Base-by-base conservation (phyloP, 2,329 filamentous ascomycete species). In the Dryadomyces quercivorus region DNA sequence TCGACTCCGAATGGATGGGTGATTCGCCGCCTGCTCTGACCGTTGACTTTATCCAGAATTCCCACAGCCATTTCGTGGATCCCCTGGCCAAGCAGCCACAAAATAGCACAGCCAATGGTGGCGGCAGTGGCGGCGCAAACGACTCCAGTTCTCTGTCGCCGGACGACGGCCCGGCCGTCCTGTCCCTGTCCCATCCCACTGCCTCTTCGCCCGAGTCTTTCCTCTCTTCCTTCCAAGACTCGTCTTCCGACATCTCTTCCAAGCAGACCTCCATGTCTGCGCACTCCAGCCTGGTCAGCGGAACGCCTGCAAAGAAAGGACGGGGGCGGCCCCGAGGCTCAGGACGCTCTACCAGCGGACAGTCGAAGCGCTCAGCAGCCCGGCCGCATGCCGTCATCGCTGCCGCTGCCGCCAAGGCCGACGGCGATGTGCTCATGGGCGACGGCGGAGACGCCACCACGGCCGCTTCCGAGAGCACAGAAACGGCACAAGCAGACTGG, bases 181-280 rank as follows among this genome's bases (percentile, higher is more conserved):
- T 56, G 10, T 58, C 56, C 15, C 51, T 56, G 10, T 58, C 58
- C 3, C 58, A 56, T 12, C 31, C 53, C 13, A 21, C 56, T 2
- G 51, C 45, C n/a, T 59, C 63, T 0, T 58, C 60, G 3, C 60
- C 60, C 36, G 62, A 62, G 12, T 63, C 62, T 2, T 52, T 55
- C 5, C 59, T 63, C 20, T 64, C 63, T 2, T 58, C 61, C 5
- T 74, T 71, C 51, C 70, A 70, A 55, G 75, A 78, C 61, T 76
- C 74, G 3, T 74, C 74, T 4, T 78, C 75, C 51, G 75, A 78
- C 38, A 61, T 61, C 57, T 78, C 76, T 9, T 61, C 59, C 12
- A 59, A 61, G 47, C 58, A 59, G 50, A 61, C 59, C 6, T 58
- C 59, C 34, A 55, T 57, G 56, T 54, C 59, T 8, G 58, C 58